Base-by-base conservation (phyloP, 2,329 filamentous ascomycete species). In the Aquanectria penicillioides region DNA sequence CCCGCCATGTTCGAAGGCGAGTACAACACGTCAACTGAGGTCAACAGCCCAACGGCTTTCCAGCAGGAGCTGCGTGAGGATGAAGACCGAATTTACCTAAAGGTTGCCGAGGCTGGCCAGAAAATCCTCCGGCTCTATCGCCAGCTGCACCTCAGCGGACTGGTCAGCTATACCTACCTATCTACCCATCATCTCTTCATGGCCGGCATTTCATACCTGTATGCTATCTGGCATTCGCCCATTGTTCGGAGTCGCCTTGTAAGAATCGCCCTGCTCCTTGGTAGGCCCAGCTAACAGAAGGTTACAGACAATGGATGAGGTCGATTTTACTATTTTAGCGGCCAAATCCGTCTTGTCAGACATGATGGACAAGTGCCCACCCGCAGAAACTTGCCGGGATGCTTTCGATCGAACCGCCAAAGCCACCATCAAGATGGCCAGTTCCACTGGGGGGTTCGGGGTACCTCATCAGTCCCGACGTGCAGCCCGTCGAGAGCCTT, bases 131-230 rank as follows among this genome's bases (percentile, higher is more conserved):
- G 94, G 60, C 84, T 97, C 29, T 98, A 98, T 75, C 84, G 94
- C 49, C 92, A 97, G 71, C 80, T 98, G 59, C 94, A 98, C 75
- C 83, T 94, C 9, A 87, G 93, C 56, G 90, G 93, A 49, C 83
- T 97, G 34, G 94, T 98, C 52, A 98, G 97, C 76, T 97, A 97
- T 73, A 98, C 94, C 0, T 98, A 96, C 75, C 80, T 98, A 51
- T 94, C 95, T 2, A 97, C 95, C 0, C 94, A 98, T 73, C 94
- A 98, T 76, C 83, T 98, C 6, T 98, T 98, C 78, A 97, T 97
- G 91, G 94, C 94, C 23, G 94, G 94, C 77, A 89, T 98, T 58
- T 97, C 94, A 20, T 98, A 97, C 75, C 83, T 98, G 2, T 98
- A 97, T 75, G 94, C 95, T 17, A 95, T 98, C 57, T 98, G 94